Evolutionary conservation across 345 rosid species (phyloP), one percentile per base, ranked within the genome.

Genomic region (Aethionema arabicum): DNA sequence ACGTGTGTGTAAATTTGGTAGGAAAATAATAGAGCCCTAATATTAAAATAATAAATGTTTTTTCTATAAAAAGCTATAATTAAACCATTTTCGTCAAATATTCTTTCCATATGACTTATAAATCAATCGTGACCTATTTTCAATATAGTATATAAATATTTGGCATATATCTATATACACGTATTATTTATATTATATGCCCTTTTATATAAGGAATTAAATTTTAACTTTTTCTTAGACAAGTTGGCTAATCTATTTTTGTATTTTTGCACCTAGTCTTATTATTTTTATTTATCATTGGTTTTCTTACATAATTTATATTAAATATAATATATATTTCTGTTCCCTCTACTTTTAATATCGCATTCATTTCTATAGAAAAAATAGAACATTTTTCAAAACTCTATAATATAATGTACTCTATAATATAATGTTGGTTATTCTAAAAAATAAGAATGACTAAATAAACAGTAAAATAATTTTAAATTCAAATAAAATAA

Each of bases 1-100:
- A 70, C 74, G 48, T 70, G 54, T 46, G 30, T 35, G 27, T 41
- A 33, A 32, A 33, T 49, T 40, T 56, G 69, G 69, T 64, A 70
- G 40, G 52, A 56, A 53, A 56, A 62, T 63, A 56, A 62, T 69
- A 33, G 68, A 55, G 63, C 41, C 63, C 0, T 47, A 44, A 37
- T 54, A 38, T 54, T 27, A 6, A 16, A 15, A 32, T 39, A 33
- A 27, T 32, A 39, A 3, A 16, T 40, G 8, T 11, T 40, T 65
- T 21, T 48, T 8, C 42, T 37, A 67, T 14, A 57, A 14, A 57
- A 35, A 59, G 7, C 35, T 59, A 35, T 21, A 50, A 43, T 8
- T 41, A 59, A 44, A 61, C 61, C 46, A 52, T 68, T 68, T 67
- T 41, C 36, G 21, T 35, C 58, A 41, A 35, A 39, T 21, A 21